Percentiles rank a stretch among this genome's conserved stretches.
These are phyloP conservation scores for Erucastrum elatum DNA, from an alignment of 345 rosid genomes.

Conservation along the genomic window DNA sequence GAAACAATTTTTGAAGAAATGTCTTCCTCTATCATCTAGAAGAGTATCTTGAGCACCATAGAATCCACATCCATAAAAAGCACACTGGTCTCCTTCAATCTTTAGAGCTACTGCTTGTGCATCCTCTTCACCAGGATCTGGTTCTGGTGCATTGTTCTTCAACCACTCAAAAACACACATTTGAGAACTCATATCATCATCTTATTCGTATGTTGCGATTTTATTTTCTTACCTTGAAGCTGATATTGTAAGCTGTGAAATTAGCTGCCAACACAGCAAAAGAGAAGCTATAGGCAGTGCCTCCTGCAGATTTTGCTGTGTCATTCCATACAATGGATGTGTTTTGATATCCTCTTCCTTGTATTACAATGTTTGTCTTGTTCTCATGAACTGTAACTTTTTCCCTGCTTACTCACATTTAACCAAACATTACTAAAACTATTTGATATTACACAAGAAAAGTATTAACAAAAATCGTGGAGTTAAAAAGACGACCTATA, in stretches of 20 bases:
- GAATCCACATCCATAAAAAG: slow-evolving; percentile 80
- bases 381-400: slow-evolving; percentile 61
- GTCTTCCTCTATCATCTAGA: slow-evolving; percentile 69
- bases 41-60: slow-evolving; percentile 92
- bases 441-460: neutral
- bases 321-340: slow-evolving; percentile 82
- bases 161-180: neutral
- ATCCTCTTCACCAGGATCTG: slow-evolving; percentile 66
- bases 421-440: neutral
- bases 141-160: slow-evolving; percentile 71
- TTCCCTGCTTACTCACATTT: slow-evolving; percentile 54
- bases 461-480: neutral
- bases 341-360: slow-evolving; percentile 65
- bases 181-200: neutral
- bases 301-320: slow-evolving; percentile 76
- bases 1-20: slow-evolving; percentile 70
- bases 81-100: slow-evolving; percentile 72
- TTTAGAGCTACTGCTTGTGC: slow-evolving; percentile 86
- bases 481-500: slow-evolving; percentile 58
- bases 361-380: slow-evolving; percentile 69
- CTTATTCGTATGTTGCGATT: neutral
- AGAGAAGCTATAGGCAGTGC: slow-evolving; percentile 65
- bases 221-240: slow-evolving; percentile 59
- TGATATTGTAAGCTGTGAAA: slow-evolving; percentile 77
- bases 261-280: slow-evolving; percentile 62